These are phyloP conservation scores for Dictyostelium purpureum DNA, from an alignment of 78 protist species.

Conservation along the genomic window DNA sequence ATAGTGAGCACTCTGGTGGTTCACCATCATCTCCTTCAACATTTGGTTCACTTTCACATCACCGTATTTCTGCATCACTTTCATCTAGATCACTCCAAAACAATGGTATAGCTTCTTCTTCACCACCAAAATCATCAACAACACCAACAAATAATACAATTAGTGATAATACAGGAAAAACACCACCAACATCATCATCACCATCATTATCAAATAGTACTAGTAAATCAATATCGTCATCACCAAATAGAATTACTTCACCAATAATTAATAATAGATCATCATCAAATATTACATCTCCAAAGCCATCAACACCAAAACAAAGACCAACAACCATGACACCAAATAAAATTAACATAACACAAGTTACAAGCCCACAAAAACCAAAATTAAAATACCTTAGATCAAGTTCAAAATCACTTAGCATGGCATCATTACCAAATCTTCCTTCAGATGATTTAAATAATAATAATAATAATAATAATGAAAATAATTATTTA, in stretches of 20 bases:
- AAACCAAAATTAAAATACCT: slow-evolving; percentile 38
- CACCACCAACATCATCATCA: not conserved
- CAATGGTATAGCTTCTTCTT: not conserved
- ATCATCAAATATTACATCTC: not conserved
- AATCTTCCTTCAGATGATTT: not conserved
- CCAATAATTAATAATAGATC: not conserved
- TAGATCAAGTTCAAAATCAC: slow-evolving; percentile 67
- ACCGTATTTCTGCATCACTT: slow-evolving; percentile 32
- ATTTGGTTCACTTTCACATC: slow-evolving; percentile 55
- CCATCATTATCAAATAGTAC: not conserved
- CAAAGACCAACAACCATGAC: not conserved
- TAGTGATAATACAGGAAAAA: not conserved
- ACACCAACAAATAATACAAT: not conserved
- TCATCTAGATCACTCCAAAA: not conserved
- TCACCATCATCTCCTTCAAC: slow-evolving; percentile 16
- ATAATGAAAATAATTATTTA: not conserved
- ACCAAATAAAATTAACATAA: not conserved
- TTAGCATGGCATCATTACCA: slow-evolving; percentile 60
- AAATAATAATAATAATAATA: not conserved
- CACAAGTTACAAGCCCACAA: not conserved
- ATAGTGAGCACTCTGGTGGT: not conserved
- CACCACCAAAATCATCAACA: not conserved
- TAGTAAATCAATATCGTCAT: not conserved
- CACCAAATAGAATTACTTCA: not conserved
- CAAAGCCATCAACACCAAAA: not conserved